Conservation (phyloP, 164 flowering plant species). For the Cinnamomum chago region DNA sequence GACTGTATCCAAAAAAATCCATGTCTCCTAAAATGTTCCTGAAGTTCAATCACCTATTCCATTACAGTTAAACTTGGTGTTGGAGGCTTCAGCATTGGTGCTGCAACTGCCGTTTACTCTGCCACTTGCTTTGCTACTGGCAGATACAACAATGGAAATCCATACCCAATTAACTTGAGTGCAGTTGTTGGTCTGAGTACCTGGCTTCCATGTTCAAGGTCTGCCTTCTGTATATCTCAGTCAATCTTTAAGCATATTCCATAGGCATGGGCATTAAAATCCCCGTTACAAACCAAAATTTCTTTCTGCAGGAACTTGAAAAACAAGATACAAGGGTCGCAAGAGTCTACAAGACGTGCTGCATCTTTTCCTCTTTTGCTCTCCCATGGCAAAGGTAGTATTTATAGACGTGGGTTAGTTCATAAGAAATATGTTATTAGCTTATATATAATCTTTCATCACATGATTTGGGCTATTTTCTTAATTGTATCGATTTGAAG, state of each 20-base stretch:
- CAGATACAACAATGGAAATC: conserved; percentile 68
- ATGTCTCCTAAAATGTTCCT: no score
- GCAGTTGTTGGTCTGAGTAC: conserved; percentile 88
- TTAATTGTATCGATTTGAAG: no score
- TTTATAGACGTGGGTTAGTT: conserved; percentile 6
- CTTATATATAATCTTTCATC: neutral
- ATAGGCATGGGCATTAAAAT: neutral
- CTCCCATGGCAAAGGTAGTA: conserved; percentile 74
- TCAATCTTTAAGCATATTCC: neutral
- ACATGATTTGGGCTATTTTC: neutral
- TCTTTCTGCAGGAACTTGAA: conserved; percentile 50
- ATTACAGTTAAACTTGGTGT: conserved; percentile 83
- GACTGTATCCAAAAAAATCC: no score
- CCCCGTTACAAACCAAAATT: neutral
- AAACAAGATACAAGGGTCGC: conserved; percentile 71
- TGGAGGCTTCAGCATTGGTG: conserved; percentile 99
- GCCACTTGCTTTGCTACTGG: conserved; percentile 79
- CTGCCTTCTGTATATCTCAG: neutral
- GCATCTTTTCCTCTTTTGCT: conserved; percentile 79
- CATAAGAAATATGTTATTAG: neutral
- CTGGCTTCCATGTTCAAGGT: conserved; percentile 97
- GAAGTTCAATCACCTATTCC: neutral
- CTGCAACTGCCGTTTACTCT: conserved; percentile 84
- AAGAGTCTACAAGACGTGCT: conserved; percentile 83
- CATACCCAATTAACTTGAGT: conserved; percentile 62